These are phyloP conservation scores for Favolaschia claudopus DNA, from an alignment of 768 basidiomycete genomes.

Conservation along the genomic window DNA sequence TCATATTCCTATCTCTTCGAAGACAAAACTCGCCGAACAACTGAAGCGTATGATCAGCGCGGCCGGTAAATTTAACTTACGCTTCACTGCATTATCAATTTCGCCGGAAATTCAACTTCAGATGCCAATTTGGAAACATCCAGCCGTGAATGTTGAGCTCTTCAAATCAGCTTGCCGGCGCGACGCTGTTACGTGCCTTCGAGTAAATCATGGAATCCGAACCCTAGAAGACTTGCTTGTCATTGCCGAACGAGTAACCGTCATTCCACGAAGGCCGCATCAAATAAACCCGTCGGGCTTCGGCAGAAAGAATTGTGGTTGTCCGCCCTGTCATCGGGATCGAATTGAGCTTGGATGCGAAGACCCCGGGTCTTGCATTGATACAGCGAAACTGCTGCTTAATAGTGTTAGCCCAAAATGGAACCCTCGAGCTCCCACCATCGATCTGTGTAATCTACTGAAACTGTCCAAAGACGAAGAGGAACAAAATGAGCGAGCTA, in stretches of 20 bases:
- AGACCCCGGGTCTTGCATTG: conserved; percentile 3
- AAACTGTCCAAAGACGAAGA: background rate
- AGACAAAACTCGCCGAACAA: no score
- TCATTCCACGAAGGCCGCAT: no score
- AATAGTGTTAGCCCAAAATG: background rate
- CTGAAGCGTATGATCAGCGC: no score
- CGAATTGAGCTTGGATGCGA: background rate
- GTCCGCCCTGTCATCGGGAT: background rate
- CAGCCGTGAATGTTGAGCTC: background rate
- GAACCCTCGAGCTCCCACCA: background rate
- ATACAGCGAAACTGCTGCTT: background rate
- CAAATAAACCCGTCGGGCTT: no score
- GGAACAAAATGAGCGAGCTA: background rate
- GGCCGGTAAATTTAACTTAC: no score
- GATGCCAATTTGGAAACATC: background rate
- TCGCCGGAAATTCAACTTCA: background rate
- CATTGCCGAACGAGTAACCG: no score
- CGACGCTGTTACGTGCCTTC: background rate
- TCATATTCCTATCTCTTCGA: no score
- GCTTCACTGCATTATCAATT: no score
- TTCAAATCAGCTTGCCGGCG: background rate
- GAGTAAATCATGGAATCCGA: background rate
- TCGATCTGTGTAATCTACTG: background rate
- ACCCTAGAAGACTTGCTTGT: background rate
- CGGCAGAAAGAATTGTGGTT: background rate